Percentiles rank a stretch among this genome's conserved stretches.
Conservation (phyloP, 2,329 filamentous ascomycete species). For the Botrytis byssoidea region DNA sequence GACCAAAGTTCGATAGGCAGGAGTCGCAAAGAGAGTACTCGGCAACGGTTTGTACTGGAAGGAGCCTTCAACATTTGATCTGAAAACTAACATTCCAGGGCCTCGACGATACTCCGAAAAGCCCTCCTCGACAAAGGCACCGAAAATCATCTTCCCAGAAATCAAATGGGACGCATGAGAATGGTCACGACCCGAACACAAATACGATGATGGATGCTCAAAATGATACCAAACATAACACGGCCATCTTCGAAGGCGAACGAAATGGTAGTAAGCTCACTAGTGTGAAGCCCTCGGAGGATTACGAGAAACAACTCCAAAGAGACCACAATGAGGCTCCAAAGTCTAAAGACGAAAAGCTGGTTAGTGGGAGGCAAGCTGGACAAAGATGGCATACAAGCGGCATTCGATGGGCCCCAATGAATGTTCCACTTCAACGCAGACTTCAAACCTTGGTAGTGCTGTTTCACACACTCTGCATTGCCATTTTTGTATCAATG, state of each 20-base stretch:
- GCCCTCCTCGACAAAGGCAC: slow-evolving; percentile 32
- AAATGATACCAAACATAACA: slow-evolving; percentile 21
- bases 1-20: slow-evolving; percentile 30
- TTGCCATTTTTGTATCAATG: slow-evolving; percentile 67
- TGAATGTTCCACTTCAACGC: slow-evolving; percentile 68
- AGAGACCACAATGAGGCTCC: slow-evolving; percentile 24
- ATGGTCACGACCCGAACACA: slow-evolving; percentile 10
- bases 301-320: slow-evolving; percentile 27
- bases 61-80: background rate
- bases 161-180: slow-evolving; percentile 26
- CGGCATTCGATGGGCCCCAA: slow-evolving; percentile 79
- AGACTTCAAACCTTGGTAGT: slow-evolving; percentile 78
- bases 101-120: slow-evolving; percentile 35
- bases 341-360: slow-evolving; percentile 29
- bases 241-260: slow-evolving; percentile 30
- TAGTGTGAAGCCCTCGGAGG: slow-evolving; percentile 31
- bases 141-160: slow-evolving; percentile 33
- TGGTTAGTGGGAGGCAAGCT: slow-evolving; percentile 37
- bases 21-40: slow-evolving; percentile 35
- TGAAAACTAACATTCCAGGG: slow-evolving; percentile 30
- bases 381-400: slow-evolving; percentile 39
- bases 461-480: slow-evolving; percentile 68
- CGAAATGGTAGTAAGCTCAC: slow-evolving; percentile 29
- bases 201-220: slow-evolving; percentile 10
- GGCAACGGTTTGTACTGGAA: slow-evolving; percentile 30